Percentiles rank a stretch among this genome's conserved stretches.
Evolutionary conservation across 345 rosid genomes (phyloP).

Genomic region (Eucalyptus cloeziana): DNA sequence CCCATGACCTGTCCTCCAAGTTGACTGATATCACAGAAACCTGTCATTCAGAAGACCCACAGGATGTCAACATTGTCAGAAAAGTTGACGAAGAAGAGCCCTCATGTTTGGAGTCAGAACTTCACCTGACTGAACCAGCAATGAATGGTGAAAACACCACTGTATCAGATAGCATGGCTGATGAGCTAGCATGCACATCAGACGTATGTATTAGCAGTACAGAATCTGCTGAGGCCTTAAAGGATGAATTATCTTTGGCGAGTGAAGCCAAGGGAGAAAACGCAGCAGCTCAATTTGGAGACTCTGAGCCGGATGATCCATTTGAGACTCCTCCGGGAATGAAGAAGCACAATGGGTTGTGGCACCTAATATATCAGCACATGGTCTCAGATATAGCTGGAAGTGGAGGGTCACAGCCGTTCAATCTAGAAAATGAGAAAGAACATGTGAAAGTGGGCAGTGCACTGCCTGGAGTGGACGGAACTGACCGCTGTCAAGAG

Average conservation of each 20-base stretch:
- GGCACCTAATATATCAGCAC: slow-evolving; percentile 66
- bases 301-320: neutral
- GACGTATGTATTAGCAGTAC: neutral
- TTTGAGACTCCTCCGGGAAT: slow-evolving; percentile 20
- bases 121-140: neutral
- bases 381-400: slow-evolving; percentile 54
- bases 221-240: neutral
- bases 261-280: slow-evolving; percentile 2
- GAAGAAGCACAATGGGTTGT: slow-evolving; percentile 39
- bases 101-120: neutral
- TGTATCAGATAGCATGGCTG: neutral
- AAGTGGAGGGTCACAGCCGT: slow-evolving; percentile 14
- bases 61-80: neutral
- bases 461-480: neutral
- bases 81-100: neutral
- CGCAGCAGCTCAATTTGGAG: neutral
- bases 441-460: slow-evolving; percentile 2
- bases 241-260: neutral
- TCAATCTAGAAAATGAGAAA: slow-evolving; percentile 2
- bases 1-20: neutral
- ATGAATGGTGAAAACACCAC: neutral
- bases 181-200: neutral
- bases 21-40: neutral
- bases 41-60: neutral
- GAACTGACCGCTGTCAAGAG: neutral